These are phyloP conservation scores for Epichloe typhina DNA, from an alignment of 2,329 filamentous ascomycete species.

Conservation along the genomic window DNA sequence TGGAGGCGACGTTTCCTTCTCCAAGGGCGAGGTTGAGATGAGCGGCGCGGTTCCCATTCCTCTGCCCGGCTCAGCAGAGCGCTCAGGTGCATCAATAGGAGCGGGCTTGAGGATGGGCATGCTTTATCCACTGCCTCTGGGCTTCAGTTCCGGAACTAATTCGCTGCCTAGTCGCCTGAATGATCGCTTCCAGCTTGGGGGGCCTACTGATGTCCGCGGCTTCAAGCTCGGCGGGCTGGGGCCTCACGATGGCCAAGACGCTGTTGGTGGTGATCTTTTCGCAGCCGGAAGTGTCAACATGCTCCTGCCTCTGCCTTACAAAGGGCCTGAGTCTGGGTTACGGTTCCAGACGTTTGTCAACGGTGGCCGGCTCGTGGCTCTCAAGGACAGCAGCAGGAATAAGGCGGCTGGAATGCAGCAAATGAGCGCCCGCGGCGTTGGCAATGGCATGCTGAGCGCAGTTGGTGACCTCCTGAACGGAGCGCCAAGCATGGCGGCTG, in stretches of 20 bases:
- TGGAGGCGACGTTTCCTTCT: conserved; percentile 83
- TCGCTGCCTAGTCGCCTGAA: conserved; percentile 68
- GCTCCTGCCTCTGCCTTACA: conserved; percentile 69
- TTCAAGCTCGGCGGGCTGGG: conserved; percentile 85
- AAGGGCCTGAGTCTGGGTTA: conserved; percentile 71
- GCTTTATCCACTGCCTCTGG: conserved; percentile 66
- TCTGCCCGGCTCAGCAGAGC: conserved; percentile 52
- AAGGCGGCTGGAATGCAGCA: conserved; percentile 21
- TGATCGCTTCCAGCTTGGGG: conserved; percentile 94
- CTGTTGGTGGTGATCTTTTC: conserved; percentile 83
- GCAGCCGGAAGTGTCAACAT: conserved; percentile 80
- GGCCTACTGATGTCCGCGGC: conserved; percentile 85
- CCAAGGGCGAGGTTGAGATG: conserved; percentile 78
- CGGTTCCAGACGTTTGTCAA: conserved; percentile 87
- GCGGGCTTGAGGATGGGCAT: conserved; percentile 70
- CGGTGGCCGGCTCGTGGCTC: conserved; percentile 68
- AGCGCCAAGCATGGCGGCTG: conserved; percentile 73
- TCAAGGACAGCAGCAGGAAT: conserved; percentile 45
- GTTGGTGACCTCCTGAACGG: conserved; percentile 59
- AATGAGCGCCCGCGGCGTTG: conserved; percentile 32
- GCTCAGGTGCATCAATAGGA: conserved; percentile 70
- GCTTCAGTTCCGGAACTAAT: conserved; percentile 34
- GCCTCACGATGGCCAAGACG: conserved; percentile 72
- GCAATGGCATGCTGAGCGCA: conserved; percentile 43
- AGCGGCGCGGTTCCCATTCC: conserved; percentile 63